A percentile compares a stretch with the other conserved stretches of the same genome.
phyloP scores from a whole-genome alignment of 164 flowering plant species.

The Vitis amurensis region DNA sequence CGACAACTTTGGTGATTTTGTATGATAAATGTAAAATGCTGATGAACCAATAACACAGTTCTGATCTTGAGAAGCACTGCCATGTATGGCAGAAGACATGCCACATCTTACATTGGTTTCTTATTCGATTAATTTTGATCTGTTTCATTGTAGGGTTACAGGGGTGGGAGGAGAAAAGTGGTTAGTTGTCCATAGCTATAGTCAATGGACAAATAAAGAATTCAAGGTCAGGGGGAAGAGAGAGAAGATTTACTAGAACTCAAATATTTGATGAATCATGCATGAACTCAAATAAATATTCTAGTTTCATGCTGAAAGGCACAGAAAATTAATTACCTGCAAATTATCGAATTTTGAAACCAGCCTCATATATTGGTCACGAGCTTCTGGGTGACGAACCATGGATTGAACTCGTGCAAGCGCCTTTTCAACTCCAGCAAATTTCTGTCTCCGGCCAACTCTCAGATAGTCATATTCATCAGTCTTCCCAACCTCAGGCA shows the following conservation, averaged over 20 bases:
- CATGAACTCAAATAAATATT: neutral
- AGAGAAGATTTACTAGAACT: neutral
- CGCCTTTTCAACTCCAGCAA: slow-evolving; percentile 63
- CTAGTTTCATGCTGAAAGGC: neutral
- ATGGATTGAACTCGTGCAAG: slow-evolving; percentile 79
- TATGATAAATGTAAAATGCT: too few relatives aligned
- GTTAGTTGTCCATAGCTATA: too few relatives aligned
- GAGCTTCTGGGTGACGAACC: slow-evolving; percentile 79
- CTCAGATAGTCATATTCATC: slow-evolving; percentile 82
- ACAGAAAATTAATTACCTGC: slow-evolving; percentile 30
- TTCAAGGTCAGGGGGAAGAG: too few relatives aligned
- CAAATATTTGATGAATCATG: neutral
- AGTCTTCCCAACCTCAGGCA: slow-evolving; percentile 28
- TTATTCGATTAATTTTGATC: too few relatives aligned
- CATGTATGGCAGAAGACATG: too few relatives aligned
- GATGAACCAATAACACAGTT: too few relatives aligned
- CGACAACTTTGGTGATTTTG: too few relatives aligned
- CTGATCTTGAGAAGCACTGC: too few relatives aligned
- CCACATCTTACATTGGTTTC: too few relatives aligned
- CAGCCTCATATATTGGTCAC: slow-evolving; percentile 81
- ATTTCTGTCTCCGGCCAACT: slow-evolving; percentile 63
- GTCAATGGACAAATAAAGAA: too few relatives aligned
- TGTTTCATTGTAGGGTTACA: too few relatives aligned
- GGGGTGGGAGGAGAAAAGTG: too few relatives aligned
- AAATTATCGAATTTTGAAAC: slow-evolving; percentile 36